Evolutionary conservation across 768 basidiomycete species (phyloP).

Genomic region (Fomitopsis serialis): DNA sequence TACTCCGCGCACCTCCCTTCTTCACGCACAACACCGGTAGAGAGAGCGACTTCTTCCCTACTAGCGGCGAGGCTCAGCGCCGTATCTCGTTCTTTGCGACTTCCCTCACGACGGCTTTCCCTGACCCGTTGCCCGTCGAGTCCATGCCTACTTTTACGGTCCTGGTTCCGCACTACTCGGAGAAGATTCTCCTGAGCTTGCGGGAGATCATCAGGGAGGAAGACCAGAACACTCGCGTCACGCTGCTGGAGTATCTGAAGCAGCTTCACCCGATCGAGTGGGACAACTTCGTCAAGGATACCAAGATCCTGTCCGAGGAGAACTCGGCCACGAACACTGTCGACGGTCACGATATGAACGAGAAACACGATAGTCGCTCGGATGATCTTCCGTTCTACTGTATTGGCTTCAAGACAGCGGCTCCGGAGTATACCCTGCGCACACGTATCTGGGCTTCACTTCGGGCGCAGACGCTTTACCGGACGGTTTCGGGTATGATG

Average conservation of each 20-base stretch:
- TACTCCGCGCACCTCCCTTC: conserved; percentile 94
- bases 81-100: conserved; percentile 99
- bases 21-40: conserved; percentile 87
- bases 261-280: conserved; percentile 98
- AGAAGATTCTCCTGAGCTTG: conserved; percentile 94
- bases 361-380: conserved; percentile 63
- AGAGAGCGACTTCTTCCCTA: conserved; percentile 87
- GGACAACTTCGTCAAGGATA: conserved; percentile 99
- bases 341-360: conserved; percentile 54
- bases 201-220: conserved; percentile 99
- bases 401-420: conserved; percentile 98
- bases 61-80: conserved; percentile 91
- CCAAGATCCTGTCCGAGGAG: conserved; percentile 97
- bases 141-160: conserved; percentile 99
- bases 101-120: conserved; percentile 91
- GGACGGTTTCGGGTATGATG: conserved; percentile 99
- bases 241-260: conserved; percentile 95
- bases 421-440: conserved; percentile 96
- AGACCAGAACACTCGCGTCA: conserved; percentile 94
- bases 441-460: conserved; percentile 99
- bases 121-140: conserved; percentile 93
- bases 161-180: conserved; percentile 96
- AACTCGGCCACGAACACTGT: conserved; percentile 38
- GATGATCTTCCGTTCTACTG: conserved; percentile 99
- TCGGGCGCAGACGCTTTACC: conserved; percentile 95